These are phyloP conservation scores for Solanum verrucosum DNA, from an alignment of 257 asterid genomes.

Conservation along the genomic window DNA sequence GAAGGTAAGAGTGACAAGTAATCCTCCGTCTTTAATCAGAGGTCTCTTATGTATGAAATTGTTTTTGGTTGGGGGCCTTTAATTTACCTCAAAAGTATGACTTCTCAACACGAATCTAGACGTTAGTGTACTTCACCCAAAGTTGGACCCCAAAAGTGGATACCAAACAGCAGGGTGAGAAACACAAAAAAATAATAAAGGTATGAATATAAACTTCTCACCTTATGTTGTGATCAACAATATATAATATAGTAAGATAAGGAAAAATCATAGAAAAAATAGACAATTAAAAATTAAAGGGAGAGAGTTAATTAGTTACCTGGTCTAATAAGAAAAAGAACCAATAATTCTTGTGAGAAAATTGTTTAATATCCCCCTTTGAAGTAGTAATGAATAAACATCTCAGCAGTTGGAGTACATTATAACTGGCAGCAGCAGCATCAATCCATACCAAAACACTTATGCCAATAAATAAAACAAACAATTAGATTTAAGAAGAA, in stretches of 20 bases:
- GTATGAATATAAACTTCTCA: neutral
- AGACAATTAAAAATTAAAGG: neutral
- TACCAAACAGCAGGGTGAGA: too few relatives aligned
- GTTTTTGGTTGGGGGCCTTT: neutral
- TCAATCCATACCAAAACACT: constrained; percentile 48
- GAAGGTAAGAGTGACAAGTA: neutral
- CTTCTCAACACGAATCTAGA: neutral
- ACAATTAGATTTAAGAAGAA: neutral
- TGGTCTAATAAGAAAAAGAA: constrained; percentile 47
- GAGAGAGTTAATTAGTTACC: constrained; percentile 21
- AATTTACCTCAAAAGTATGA: neutral
- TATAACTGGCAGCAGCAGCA: constrained; percentile 49
- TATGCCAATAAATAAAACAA: neutral
- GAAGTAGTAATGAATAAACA: constrained; percentile 11
- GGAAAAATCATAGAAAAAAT: neutral
- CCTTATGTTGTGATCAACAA: neutral
- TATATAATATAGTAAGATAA: neutral
- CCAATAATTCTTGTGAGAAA: constrained; percentile 35
- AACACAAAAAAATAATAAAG: neutral
- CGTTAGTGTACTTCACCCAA: neutral
- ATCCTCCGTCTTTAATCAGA: neutral
- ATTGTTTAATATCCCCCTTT: constrained; percentile 4
- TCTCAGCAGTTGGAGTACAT: constrained; percentile 39
- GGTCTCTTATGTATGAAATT: neutral
- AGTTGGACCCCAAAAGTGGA: neutral